These are phyloP conservation scores for Aureoboletus auriporus DNA, from an alignment of 768 basidiomycete species.

Conservation along the genomic window DNA sequence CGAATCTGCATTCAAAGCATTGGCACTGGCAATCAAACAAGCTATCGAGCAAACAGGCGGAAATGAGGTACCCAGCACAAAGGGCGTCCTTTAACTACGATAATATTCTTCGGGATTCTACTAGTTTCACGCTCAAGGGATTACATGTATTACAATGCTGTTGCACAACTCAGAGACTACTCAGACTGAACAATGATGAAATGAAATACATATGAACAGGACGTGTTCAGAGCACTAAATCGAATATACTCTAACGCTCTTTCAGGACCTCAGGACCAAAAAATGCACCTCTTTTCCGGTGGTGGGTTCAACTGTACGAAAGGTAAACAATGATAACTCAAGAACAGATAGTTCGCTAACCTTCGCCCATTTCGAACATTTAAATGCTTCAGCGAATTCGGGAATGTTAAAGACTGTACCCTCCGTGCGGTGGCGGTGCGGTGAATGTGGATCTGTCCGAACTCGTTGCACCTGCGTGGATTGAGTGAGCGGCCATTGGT, in stretches of 20 bases:
- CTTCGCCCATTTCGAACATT: constrained; percentile 72
- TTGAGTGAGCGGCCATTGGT: background rate
- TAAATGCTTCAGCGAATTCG: constrained; percentile 85
- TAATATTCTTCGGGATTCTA: background rate
- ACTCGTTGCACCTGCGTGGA: constrained; percentile 61
- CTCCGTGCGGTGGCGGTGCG: constrained; percentile 71
- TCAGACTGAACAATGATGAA: background rate
- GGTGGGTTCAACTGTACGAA: constrained; percentile 73
- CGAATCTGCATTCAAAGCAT: constrained; percentile 97
- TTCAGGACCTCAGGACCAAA: constrained; percentile 72
- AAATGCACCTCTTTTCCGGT: constrained; percentile 67
- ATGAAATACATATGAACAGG: constrained; percentile 18
- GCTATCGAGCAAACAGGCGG: constrained; percentile 91
- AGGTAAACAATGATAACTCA: background rate
- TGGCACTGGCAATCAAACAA: constrained; percentile 91
- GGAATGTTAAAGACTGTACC: constrained; percentile 86
- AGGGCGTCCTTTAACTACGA: constrained; percentile 70
- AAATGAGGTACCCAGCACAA: constrained; percentile 91
- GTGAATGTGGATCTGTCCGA: constrained; percentile 87
- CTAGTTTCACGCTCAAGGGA: background rate
- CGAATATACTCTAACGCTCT: background rate
- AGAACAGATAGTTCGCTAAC: constrained; percentile 36
- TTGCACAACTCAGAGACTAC: constrained; percentile 1
- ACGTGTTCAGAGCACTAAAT: constrained; percentile 1
- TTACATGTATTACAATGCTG: background rate